These are phyloP conservation scores for Carex pumila DNA, from an alignment of 176 grass and related monocot species.

Conservation along the genomic window DNA sequence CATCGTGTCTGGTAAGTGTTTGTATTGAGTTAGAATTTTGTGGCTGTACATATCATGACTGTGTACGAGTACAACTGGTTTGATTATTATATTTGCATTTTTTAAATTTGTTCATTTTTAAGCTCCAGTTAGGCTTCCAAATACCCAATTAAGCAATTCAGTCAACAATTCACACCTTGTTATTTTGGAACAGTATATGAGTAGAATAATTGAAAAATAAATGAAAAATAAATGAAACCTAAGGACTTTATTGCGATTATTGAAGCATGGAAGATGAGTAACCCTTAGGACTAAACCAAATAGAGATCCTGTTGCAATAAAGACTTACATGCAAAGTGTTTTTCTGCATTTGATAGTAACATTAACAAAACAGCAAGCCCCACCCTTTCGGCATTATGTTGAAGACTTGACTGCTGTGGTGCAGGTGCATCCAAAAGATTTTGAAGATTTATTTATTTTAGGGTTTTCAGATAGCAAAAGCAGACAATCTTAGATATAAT, in stretches of 20 bases:
- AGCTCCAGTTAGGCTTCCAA: neutral
- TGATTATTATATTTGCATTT: neutral
- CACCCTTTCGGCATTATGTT: slow-evolving; percentile 2
- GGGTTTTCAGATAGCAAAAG: neutral
- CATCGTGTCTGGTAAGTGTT: slow-evolving; percentile 79
- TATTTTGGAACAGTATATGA: neutral
- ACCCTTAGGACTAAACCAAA: neutral
- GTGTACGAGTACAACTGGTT: neutral
- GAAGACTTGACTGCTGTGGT: neutral
- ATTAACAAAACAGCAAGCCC: neutral
- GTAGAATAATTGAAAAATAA: neutral
- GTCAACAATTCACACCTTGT: neutral
- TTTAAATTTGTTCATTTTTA: neutral
- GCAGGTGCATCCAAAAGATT: slow-evolving; percentile 9
- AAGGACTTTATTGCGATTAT: neutral
- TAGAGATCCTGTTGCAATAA: neutral
- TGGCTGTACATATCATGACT: neutral
- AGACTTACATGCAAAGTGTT: neutral
- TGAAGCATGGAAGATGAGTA: neutral
- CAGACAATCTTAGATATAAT: neutral
- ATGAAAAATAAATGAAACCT: neutral
- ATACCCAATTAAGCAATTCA: neutral
- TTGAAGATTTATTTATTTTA: neutral
- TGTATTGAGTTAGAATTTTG: neutral
- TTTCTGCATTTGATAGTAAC: slow-evolving; percentile 3